phyloP scores from a whole-genome alignment of 768 basidiomycete genomes.

The Roridomyces roridus region DNA sequence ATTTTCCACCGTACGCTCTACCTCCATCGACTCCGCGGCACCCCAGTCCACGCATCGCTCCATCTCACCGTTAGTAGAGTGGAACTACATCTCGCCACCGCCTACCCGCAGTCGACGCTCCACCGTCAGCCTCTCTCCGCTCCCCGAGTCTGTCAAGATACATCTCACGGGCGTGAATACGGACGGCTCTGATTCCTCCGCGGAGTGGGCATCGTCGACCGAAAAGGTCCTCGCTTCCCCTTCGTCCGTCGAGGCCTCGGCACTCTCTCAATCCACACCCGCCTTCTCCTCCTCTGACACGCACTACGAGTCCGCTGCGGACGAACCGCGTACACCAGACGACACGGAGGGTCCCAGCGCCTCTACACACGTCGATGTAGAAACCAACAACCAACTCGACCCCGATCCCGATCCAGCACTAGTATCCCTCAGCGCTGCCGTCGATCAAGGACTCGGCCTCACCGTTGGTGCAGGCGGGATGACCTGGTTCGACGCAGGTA shows the following conservation, averaged over 20 bases:
- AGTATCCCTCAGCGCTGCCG: constrained; percentile 34
- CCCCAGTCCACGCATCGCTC: constrained; percentile 37
- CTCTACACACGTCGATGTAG: constrained; percentile 31
- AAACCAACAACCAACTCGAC: no score
- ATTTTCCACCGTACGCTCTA: constrained; percentile 42
- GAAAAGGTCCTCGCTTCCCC: constrained; percentile 19
- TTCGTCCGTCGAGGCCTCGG: constrained; percentile 17
- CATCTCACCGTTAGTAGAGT: constrained; percentile 41
- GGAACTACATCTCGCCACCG: constrained; percentile 41
- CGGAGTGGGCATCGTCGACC: constrained; percentile 51
- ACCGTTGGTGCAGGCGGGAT: constrained; percentile 38
- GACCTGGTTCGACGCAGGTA: constrained; percentile 47
- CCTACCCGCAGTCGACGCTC: background rate
- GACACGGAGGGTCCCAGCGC: constrained; percentile 40
- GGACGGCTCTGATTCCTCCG: constrained; percentile 33
- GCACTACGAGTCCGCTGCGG: constrained; percentile 13
- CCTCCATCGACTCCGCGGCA: constrained; percentile 48
- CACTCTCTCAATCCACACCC: constrained; percentile 6
- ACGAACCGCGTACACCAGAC: constrained; percentile 18
- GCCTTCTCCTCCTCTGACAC: constrained; percentile 12
- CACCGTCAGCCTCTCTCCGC: constrained; percentile 12
- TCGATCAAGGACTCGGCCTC: constrained; percentile 46
- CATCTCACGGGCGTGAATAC: constrained; percentile 39
- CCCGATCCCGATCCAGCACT: constrained; percentile 46
- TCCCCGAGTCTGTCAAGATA: constrained; percentile 30